Percentiles rank a stretch among this genome's conserved stretches.
Evolutionary conservation across 2,329 filamentous ascomycete genomes (phyloP).

Genomic region (Cordyceps farinosa): DNA sequence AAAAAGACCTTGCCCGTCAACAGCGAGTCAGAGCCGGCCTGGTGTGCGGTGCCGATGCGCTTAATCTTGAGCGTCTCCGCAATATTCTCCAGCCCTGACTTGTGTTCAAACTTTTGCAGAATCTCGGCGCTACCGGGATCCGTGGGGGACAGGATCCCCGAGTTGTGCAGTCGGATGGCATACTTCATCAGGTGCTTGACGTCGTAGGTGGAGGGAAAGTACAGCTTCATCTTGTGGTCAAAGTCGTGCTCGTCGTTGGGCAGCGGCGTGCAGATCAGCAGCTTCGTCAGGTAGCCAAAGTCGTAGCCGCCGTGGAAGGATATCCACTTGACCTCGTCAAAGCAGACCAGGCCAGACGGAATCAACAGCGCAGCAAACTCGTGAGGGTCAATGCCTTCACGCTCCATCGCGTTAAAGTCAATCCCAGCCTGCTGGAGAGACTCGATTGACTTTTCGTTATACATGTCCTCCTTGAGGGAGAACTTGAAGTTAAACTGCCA

Average conservation of each 20-base stretch:
- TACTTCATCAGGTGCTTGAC: constrained; percentile 97
- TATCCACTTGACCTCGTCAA: constrained; percentile 89
- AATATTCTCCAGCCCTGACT: constrained; percentile 88
- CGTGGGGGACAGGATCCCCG: constrained; percentile 58
- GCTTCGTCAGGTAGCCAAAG: constrained; percentile 94
- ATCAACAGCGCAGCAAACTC: constrained; percentile 88
- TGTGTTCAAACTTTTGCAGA: constrained; percentile 79
- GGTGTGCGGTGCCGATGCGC: constrained; percentile 81
- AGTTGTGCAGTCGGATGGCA: constrained; percentile 67
- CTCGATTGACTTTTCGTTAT: constrained; percentile 90
- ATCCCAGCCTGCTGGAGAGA: constrained; percentile 89
- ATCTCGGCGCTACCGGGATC: constrained; percentile 68
- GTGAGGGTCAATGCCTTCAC: constrained; percentile 84
- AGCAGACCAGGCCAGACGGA: constrained; percentile 84
- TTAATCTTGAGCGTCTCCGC: constrained; percentile 90
- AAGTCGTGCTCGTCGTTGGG: constrained; percentile 90
- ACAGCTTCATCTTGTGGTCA: constrained; percentile 81
- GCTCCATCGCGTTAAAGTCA: constrained; percentile 78
- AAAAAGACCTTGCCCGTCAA: constrained; percentile 95
- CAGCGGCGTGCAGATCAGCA: constrained; percentile 76
- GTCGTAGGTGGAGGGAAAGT: constrained; percentile 91
- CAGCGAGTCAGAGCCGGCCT: constrained; percentile 89
- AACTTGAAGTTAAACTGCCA: constrained; percentile 99
- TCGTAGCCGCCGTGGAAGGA: constrained; percentile 98
- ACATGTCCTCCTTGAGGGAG: constrained; percentile 93